phyloP scores from a whole-genome alignment of 106 monocot genomes.

The Dactylorhiza incarnata region DNA sequence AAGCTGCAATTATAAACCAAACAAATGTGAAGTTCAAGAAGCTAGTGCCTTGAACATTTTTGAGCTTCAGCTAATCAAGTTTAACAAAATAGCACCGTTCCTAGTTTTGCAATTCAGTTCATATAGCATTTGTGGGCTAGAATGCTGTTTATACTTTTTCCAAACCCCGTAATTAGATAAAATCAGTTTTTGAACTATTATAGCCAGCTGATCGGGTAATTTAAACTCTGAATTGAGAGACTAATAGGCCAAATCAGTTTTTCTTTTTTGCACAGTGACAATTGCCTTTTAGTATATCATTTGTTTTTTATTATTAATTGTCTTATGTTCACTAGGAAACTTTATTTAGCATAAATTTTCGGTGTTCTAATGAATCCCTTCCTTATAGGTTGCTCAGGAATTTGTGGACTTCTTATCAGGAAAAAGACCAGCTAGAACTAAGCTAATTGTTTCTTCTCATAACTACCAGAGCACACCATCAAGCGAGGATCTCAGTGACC shows the following conservation, averaged over 20 bases:
- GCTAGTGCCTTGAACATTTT: no score
- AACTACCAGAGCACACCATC: slow-evolving; percentile 84
- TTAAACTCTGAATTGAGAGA: no score
- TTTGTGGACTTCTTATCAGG: slow-evolving; percentile 55
- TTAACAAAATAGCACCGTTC: no score
- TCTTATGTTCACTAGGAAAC: background rate
- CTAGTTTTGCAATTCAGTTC: no score
- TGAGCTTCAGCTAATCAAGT: no score
- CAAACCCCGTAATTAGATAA: no score
- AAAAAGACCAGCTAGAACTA: slow-evolving; percentile 63
- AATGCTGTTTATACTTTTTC: no score
- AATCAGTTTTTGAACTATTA: no score
- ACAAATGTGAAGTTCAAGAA: no score
- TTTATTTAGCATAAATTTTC: background rate
- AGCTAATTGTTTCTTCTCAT: slow-evolving; percentile 95
- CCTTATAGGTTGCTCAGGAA: slow-evolving; percentile 67
- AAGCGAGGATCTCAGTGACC: slow-evolving; percentile 55
- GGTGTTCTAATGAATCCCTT: slow-evolving; percentile 1
- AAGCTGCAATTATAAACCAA: no score
- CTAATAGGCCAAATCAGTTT: background rate
- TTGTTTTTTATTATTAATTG: background rate
- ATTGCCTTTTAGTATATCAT: background rate
- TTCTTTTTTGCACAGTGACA: background rate
- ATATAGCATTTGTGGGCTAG: no score
- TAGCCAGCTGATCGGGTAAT: no score